Evolutionary conservation across 1,284 basidiomycete species (phyloP), one percentile per base, ranked within the genome.

Genomic region (Flammula alnicola): DNA sequence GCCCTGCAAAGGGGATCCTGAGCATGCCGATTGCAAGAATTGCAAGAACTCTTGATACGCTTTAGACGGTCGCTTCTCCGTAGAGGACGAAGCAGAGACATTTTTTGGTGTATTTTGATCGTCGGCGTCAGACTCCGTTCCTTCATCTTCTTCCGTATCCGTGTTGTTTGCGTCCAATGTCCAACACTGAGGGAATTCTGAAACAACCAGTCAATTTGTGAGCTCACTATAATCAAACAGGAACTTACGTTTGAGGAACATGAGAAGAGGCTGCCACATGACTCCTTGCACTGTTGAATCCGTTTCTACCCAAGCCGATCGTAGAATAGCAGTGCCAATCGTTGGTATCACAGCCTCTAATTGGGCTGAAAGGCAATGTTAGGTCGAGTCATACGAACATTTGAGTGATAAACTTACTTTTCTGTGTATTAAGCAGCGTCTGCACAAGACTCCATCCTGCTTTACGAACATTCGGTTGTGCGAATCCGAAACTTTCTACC

Each of bases 221-320:
- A 43, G 5, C 4, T 9, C n/a, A 10, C 29, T 42, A 23, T 11
- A 53, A 44, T 33, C 27, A 31, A 20, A 19, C 47, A 38, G 17
- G 0, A 11, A 65, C 76, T 43, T 58, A 90, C 91, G 84, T 66
- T 80, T 83, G 36, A 95, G 68, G 63, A 93, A 89, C 7, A 77
- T 73, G 5, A 93, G 71, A 23, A 93, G 63, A 0, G 88, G 85
- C 22, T 81, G 78, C 72, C 86, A 88, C 76, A 94, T 86, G 1
- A 70, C 68, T 6, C 73, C 66, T 61, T 88, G 83, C 0, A 94
- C 91, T 1, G 72, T 73, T 0, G 71, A 56, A 60, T 95, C 91
- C 3, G 77, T 73, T 62, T 95, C 93, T 0, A 81, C 70, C 87
- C 91, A 95, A 5, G 88, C 87, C 17, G 84, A 86, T 11, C 84